phyloP scores from a whole-genome alignment of 75 land plant species.

The Picea sitchensis region DNA sequence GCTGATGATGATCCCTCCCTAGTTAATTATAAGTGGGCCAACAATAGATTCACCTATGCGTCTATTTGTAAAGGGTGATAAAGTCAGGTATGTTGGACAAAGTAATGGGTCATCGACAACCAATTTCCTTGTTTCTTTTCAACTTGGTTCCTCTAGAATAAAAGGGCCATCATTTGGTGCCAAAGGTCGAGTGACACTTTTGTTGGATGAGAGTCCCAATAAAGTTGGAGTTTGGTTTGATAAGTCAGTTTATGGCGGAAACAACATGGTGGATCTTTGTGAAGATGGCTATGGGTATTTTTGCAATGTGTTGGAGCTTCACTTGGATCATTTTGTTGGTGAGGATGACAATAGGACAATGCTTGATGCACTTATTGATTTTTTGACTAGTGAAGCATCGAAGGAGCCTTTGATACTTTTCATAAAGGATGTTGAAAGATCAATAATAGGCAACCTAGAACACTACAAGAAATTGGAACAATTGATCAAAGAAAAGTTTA shows the following conservation, averaged over 20 bases:
- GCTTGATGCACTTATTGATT: slow-evolving; percentile 37
- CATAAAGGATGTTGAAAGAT: slow-evolving; percentile 40
- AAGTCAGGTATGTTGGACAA: slow-evolving; percentile 33
- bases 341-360: slow-evolving; percentile 41
- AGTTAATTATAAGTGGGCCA: slow-evolving; percentile 4
- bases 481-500: slow-evolving; percentile 19
- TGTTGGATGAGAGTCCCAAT: slow-evolving; percentile 38
- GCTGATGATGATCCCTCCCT: background rate
- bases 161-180: slow-evolving; percentile 42
- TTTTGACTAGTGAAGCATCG: background rate
- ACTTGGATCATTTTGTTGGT: slow-evolving; percentile 40
- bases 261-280: slow-evolving; percentile 46
- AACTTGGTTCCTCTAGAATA: slow-evolving; percentile 17
- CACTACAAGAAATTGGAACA: slow-evolving; percentile 40
- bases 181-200: slow-evolving; percentile 30
- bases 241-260: slow-evolving; percentile 45
- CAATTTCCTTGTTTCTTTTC: slow-evolving; percentile 20
- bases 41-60: slow-evolving; percentile 26
- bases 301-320: slow-evolving; percentile 46
- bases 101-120: slow-evolving; percentile 23
- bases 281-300: slow-evolving; percentile 43
- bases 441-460: slow-evolving; percentile 44
- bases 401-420: slow-evolving; percentile 25
- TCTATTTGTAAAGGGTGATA: slow-evolving; percentile 32
- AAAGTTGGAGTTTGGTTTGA: slow-evolving; percentile 44